Evolutionary conservation across 345 rosid species (phyloP).

Genomic region (Gossypium thurberi): DNA sequence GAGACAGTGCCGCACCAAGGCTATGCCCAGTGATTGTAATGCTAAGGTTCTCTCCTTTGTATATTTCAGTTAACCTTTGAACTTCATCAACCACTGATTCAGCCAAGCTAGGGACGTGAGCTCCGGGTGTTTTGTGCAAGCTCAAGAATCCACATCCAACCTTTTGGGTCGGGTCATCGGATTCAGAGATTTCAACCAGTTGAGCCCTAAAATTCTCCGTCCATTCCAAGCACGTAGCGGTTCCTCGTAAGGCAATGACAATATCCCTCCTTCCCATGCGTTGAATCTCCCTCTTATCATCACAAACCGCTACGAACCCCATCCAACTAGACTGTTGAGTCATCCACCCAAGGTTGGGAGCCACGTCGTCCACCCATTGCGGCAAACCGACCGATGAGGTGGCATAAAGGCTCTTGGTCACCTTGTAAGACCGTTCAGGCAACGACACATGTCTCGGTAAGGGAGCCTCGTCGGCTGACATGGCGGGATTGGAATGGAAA

Average conservation of each 20-base stretch:
- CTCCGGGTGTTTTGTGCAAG: constrained; percentile 51
- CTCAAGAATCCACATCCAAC: constrained; percentile 84
- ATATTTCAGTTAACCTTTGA: constrained; percentile 36
- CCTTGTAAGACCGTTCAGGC: constrained; percentile 60
- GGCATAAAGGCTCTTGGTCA: constrained; percentile 78
- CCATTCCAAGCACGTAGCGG: constrained; percentile 92
- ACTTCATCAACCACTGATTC: constrained; percentile 52
- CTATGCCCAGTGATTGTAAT: constrained; percentile 88
- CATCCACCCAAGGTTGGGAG: constrained; percentile 87
- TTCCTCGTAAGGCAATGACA: constrained; percentile 83
- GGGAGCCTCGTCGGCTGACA: constrained; percentile 42
- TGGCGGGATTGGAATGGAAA: constrained; percentile 70
- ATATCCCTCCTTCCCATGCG: constrained; percentile 95
- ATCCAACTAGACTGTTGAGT: constrained; percentile 90
- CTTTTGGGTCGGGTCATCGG: constrained; percentile 36
- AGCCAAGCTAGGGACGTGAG: constrained; percentile 49
- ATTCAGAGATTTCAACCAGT: constrained; percentile 30
- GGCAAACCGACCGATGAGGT: constrained; percentile 80
- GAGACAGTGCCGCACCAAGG: constrained; percentile 86
- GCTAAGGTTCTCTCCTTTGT: constrained; percentile 66
- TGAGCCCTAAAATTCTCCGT: constrained; percentile 74
- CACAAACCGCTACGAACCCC: constrained; percentile 90
- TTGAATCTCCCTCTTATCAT: constrained; percentile 69
- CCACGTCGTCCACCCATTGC: constrained; percentile 72
- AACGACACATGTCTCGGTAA: constrained; percentile 50